A percentile compares a stretch with the other conserved stretches of the same genome.
Evolutionary conservation across 75 land plant species (phyloP).

Genomic region (Cryptomeria japonica): DNA sequence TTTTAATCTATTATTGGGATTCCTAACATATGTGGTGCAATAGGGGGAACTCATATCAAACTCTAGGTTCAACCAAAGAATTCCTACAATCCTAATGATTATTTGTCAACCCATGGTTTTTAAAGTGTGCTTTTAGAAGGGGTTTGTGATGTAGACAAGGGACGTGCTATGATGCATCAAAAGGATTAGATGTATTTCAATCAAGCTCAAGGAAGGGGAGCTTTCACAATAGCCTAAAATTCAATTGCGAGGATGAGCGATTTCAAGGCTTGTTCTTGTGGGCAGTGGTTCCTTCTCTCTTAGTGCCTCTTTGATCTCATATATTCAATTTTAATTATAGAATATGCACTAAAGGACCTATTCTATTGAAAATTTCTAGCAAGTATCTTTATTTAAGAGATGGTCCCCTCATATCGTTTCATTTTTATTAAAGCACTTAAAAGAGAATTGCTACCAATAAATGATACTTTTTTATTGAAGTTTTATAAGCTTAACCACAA

Average conservation of each 20-base stretch:
- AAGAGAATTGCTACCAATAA: no score
- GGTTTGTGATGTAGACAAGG: slow-evolving; percentile 33
- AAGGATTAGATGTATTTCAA: slow-evolving; percentile 5
- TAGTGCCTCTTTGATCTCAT: slow-evolving; percentile 18
- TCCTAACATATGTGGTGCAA: slow-evolving; percentile 30
- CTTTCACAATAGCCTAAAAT: background rate
- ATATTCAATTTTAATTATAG: no score
- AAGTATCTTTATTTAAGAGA: no score
- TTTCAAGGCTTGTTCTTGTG: slow-evolving; percentile 15
- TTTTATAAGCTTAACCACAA: no score
- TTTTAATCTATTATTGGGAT: slow-evolving; percentile 14
- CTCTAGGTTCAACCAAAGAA: slow-evolving; percentile 15
- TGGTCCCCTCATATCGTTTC: no score
- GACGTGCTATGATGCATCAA: slow-evolving; percentile 15
- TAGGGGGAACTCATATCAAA: slow-evolving; percentile 28
- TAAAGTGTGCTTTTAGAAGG: slow-evolving; percentile 34
- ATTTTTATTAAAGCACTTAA: no score
- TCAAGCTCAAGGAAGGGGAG: background rate
- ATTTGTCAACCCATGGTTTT: background rate
- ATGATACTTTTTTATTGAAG: no score
- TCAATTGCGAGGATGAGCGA: background rate
- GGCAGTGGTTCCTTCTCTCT: slow-evolving; percentile 25
- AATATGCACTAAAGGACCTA: no score
- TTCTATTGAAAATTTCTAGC: no score
- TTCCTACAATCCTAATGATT: slow-evolving; percentile 4